A percentile compares a stretch with the other conserved stretches of the same genome.
phyloP scores from a whole-genome alignment of 164 flowering plant species.

The Chimonanthus salicifolius region DNA sequence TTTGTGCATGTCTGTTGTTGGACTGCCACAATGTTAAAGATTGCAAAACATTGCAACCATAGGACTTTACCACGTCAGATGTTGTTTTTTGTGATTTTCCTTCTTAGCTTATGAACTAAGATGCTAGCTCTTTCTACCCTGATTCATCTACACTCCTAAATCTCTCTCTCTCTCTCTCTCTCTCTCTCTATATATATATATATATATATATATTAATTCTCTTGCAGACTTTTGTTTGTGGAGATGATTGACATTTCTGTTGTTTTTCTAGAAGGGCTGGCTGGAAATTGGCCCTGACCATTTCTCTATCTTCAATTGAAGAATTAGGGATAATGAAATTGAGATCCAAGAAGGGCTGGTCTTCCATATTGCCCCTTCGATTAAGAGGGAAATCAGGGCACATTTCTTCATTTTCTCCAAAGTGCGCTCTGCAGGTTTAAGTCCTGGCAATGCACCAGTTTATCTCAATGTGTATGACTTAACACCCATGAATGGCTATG shows the following conservation, averaged over 20 bases:
- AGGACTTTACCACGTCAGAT: too few relatives aligned
- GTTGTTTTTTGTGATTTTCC: neutral
- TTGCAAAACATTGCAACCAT: too few relatives aligned
- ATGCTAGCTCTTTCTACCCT: neutral
- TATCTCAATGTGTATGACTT: slow-evolving; percentile 95
- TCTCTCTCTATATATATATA: neutral
- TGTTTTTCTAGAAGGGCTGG: slow-evolving; percentile 16
- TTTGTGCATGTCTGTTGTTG: too few relatives aligned
- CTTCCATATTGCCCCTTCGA: slow-evolving; percentile 44
- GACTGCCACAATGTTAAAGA: too few relatives aligned
- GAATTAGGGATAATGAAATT: slow-evolving; percentile 38
- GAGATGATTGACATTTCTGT: neutral
- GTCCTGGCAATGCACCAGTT: slow-evolving; percentile 68
- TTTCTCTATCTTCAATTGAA: slow-evolving; percentile 11
- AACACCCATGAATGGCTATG: slow-evolving; percentile 90
- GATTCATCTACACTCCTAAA: neutral
- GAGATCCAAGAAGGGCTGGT: slow-evolving; percentile 71
- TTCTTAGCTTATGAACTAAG: neutral
- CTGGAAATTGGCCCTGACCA: slow-evolving; percentile 19
- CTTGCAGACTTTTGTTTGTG: neutral
- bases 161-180: neutral
- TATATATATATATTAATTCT: too few relatives aligned
- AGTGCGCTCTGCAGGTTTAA: slow-evolving; percentile 47
- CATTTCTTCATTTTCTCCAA: slow-evolving; percentile 75
- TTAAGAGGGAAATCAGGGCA: slow-evolving; percentile 56